phyloP scores from a whole-genome alignment of 1,284 basidiomycete genomes.

The Heterobasidion annosum region DNA sequence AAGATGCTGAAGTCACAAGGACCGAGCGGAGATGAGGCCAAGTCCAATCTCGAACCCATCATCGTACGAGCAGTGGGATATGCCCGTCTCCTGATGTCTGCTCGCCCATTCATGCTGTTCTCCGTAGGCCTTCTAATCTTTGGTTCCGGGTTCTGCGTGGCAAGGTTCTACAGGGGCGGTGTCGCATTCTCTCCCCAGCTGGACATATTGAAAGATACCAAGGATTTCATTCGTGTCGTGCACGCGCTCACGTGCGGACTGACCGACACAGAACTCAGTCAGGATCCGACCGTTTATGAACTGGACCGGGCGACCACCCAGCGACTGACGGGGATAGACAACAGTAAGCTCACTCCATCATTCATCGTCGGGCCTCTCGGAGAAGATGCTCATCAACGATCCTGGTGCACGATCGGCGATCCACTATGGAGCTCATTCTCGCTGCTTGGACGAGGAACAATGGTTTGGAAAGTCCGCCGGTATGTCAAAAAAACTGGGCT shows the following conservation, averaged over 20 bases:
- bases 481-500: not conserved
- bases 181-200: conserved; percentile 9
- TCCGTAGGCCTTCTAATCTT: conserved; percentile 14
- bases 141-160: conserved; percentile 13
- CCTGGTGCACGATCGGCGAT: conserved; percentile 6
- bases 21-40: not conserved
- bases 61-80: conserved; percentile 12
- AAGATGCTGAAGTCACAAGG: not conserved
- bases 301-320: not conserved
- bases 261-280: conserved; percentile 3
- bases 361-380: not conserved
- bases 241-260: conserved; percentile 3
- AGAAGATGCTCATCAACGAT: not conserved
- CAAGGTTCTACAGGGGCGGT: conserved; percentile 13
- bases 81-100: conserved; percentile 15
- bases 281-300: conserved; percentile 8
- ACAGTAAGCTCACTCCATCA: not conserved
- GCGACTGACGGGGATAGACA: not conserved
- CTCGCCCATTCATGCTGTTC: conserved; percentile 16
- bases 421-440: conserved; percentile 13
- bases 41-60: not conserved
- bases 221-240: conserved; percentile 8
- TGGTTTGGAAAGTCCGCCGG: conserved; percentile 8
- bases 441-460: conserved; percentile 11
- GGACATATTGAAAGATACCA: conserved; percentile 4